These are phyloP conservation scores for Cadophora sp. DNA, from an alignment of 2,329 filamentous ascomycete genomes.

Conservation along the genomic window DNA sequence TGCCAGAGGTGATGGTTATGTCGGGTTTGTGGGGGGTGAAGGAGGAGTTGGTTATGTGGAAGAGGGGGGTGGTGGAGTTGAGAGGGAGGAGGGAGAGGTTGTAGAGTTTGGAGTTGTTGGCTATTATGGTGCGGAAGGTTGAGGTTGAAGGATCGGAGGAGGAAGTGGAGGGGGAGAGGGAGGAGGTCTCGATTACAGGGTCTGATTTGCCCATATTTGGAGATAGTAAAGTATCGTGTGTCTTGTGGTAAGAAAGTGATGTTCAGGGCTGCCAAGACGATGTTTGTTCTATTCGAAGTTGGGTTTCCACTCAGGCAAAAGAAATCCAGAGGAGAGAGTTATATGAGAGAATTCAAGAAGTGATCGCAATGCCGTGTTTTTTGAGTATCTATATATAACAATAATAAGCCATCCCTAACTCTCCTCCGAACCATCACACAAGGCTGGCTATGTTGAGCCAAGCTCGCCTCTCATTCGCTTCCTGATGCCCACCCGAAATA, in stretches of 20 bases:
- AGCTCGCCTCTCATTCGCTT: background rate
- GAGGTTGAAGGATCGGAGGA: background rate
- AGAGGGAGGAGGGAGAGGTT: background rate
- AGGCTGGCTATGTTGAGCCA: background rate
- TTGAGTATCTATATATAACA: too few relatives aligned
- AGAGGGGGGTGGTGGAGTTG: background rate
- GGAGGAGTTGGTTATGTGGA: conserved; percentile 19
- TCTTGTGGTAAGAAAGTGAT: background rate
- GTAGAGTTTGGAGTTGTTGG: background rate
- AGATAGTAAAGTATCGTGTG: background rate
- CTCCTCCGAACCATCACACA: background rate
- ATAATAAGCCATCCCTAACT: background rate
- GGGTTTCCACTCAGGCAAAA: background rate
- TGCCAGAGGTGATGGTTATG: conserved; percentile 11
- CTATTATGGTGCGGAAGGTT: background rate
- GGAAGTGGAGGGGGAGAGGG: background rate
- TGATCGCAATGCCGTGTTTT: too few relatives aligned
- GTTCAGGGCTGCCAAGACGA: background rate
- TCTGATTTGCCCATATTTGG: background rate
- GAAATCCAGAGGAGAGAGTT: too few relatives aligned
- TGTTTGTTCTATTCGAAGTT: background rate
- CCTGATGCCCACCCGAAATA: background rate
- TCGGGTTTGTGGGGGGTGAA: conserved; percentile 20
- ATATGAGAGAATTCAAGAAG: too few relatives aligned
- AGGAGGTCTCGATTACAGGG: background rate